Evolutionary conservation across 2,329 filamentous ascomycete species (phyloP).

Genomic region (Aspergillus phoenicis): DNA sequence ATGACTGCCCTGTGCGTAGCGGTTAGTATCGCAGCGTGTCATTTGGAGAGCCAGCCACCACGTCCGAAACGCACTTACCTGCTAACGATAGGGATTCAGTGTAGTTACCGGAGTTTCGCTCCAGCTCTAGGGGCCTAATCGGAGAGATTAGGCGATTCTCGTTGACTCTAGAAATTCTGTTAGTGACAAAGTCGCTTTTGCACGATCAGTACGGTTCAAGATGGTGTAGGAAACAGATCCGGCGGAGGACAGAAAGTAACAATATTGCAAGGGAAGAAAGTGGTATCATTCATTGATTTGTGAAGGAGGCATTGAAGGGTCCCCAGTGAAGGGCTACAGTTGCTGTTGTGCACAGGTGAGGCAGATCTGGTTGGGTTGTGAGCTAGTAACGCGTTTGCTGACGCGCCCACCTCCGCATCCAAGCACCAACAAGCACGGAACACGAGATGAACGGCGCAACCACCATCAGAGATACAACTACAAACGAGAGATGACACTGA

Average conservation of each 20-base stretch:
- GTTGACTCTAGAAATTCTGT: constrained; percentile 3
- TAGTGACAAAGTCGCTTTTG: constrained; percentile 7
- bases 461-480: constrained; percentile 6
- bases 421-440: constrained; percentile 13
- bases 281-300: neutral
- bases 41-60: neutral
- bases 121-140: neutral
- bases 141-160: neutral
- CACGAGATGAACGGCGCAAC: neutral
- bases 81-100: neutral
- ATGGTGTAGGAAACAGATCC: neutral
- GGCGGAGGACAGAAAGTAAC: neutral
- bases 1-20: neutral
- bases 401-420: constrained; percentile 31
- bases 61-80: neutral
- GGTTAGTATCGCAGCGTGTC: neutral
- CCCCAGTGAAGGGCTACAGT: constrained; percentile 1
- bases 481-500: neutral
- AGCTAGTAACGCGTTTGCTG: constrained; percentile 32
- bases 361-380: constrained; percentile 20
- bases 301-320: constrained; percentile 4
- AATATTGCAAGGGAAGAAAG: neutral
- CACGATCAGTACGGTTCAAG: neutral
- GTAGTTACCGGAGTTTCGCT: neutral
- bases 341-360: neutral